Evolutionary conservation across 2,329 filamentous ascomycete species (phyloP), one percentile per base, ranked within the genome.

Genomic region (Septoria linicola): DNA sequence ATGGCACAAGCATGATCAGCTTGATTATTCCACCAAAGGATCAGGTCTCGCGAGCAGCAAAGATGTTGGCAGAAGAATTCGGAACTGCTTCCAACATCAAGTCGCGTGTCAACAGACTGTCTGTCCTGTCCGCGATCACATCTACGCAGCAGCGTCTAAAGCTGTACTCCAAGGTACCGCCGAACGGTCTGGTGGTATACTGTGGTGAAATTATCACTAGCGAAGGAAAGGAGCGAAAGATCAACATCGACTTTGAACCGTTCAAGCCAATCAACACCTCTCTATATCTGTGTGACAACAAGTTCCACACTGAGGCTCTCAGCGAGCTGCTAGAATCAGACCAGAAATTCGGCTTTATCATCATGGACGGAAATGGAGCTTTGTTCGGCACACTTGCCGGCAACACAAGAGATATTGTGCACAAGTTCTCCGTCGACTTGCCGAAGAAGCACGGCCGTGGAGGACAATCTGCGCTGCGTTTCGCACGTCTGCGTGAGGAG

Each of bases 261-360:
- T 99, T 99, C 82, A 99, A 99, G 81, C 93, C 93, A 55, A 99
- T 99, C 83, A 99, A 99, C 76, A 99, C 93, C 30, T 99, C 95
- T 37, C 82, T 99, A 40, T 99, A 99, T 73, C 88, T 99, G 55
- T 99, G 93, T 77, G 93, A 99, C 83, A 99, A 99, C 81, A 99
- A 99, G 71, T 99, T 99, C 75, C 93, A 99, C 72, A 99, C 93
- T 51, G 93, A 99, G 75, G 92, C 93, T 14, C 78, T 99, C 61
- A 93, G 91, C 61, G 93, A 99, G 77, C 82, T 99, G 67, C 85
- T 99, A 61, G 93, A 99, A 76, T 96, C 92, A 14, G 93, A 99
- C 72, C 93, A 97, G 76, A 96, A 95, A 75, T 99, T 99, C 65
- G 93, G 93, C 49, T 99, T 99, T 77, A 99, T 99, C 73, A 86